A percentile compares a stretch with the other conserved stretches of the same genome.
These are phyloP conservation scores for Boletus smithii DNA, from an alignment of 1,284 basidiomycete species.

Conservation along the genomic window DNA sequence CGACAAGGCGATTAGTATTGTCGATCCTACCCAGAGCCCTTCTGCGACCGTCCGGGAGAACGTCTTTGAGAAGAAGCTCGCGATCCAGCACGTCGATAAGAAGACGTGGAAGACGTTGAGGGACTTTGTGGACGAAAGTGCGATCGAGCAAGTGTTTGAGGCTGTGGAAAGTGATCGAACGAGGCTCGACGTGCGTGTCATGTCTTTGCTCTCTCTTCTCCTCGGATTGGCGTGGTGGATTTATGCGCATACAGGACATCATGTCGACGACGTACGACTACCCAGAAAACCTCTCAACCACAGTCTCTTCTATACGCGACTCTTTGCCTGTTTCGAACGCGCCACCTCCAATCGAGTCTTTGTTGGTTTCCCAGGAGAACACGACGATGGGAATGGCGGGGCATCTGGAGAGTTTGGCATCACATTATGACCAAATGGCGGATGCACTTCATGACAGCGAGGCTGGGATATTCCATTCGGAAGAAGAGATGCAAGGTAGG, in stretches of 20 bases:
- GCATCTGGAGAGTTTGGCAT: slow-evolving; percentile 65
- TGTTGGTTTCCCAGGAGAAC: slow-evolving; percentile 54
- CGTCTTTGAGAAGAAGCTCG: slow-evolving; percentile 26
- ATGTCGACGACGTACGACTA: slow-evolving; percentile 62
- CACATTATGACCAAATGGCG: slow-evolving; percentile 74
- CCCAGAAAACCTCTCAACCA: slow-evolving; percentile 54
- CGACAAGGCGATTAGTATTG: slow-evolving; percentile 36
- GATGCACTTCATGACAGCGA: slow-evolving; percentile 62
- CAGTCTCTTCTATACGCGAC: slow-evolving; percentile 52
- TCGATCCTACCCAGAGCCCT: slow-evolving; percentile 37
- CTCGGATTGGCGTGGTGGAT: not conserved
- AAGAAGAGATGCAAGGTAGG: slow-evolving; percentile 67
- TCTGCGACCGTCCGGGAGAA: slow-evolving; percentile 46
- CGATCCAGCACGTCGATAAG: slow-evolving; percentile 42
- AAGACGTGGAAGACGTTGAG: slow-evolving; percentile 73
- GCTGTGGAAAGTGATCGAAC: slow-evolving; percentile 65
- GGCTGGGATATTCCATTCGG: slow-evolving; percentile 56
- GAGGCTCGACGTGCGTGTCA: slow-evolving; percentile 56
- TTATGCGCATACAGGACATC: slow-evolving; percentile 45
- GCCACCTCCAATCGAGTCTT: slow-evolving; percentile 44
- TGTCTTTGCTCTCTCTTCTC: not conserved
- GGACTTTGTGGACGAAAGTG: slow-evolving; percentile 78
- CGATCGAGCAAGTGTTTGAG: slow-evolving; percentile 70
- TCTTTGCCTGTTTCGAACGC: slow-evolving; percentile 44
- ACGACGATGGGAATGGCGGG: slow-evolving; percentile 63